Conservation (phyloP, 2,329 filamentous ascomycete species). For the Graphiopsis chlorocephala region DNA sequence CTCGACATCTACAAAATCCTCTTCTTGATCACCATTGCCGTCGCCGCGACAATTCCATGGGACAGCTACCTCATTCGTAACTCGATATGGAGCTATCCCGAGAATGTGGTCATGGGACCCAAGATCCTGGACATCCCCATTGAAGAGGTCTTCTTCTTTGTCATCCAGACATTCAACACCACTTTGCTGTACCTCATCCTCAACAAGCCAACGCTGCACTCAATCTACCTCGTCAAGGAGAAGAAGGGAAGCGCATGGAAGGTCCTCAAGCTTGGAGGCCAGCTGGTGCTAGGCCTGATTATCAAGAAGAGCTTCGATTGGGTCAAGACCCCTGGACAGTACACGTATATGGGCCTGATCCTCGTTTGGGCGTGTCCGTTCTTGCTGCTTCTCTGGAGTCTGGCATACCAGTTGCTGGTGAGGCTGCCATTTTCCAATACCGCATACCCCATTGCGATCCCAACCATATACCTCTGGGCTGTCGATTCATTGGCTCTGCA, state of each 20-base stretch:
- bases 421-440: slow-evolving; percentile 59
- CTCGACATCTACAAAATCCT: slow-evolving; percentile 62
- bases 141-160: slow-evolving; percentile 75
- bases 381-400: slow-evolving; percentile 60
- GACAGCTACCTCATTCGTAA: slow-evolving; percentile 70
- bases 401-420: slow-evolving; percentile 64
- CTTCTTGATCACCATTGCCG: slow-evolving; percentile 62
- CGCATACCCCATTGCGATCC: slow-evolving; percentile 57
- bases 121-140: slow-evolving; percentile 63
- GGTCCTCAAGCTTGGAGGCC: slow-evolving; percentile 48
- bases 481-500: slow-evolving; percentile 67
- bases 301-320: slow-evolving; percentile 48
- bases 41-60: slow-evolving; percentile 70
- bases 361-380: slow-evolving; percentile 67
- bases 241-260: slow-evolving; percentile 37
- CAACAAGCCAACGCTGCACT: slow-evolving; percentile 61
- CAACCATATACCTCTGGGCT: slow-evolving; percentile 69
- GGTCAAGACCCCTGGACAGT: slow-evolving; percentile 46
- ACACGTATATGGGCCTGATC: slow-evolving; percentile 69
- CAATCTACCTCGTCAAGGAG: slow-evolving; percentile 50
- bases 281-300: slow-evolving; percentile 46
- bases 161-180: slow-evolving; percentile 73
- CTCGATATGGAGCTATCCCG: slow-evolving; percentile 69
- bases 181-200: slow-evolving; percentile 65
- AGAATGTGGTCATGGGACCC: slow-evolving; percentile 61